Evolutionary conservation across 345 rosid species (phyloP).

Genomic region (Brassica nigra): DNA sequence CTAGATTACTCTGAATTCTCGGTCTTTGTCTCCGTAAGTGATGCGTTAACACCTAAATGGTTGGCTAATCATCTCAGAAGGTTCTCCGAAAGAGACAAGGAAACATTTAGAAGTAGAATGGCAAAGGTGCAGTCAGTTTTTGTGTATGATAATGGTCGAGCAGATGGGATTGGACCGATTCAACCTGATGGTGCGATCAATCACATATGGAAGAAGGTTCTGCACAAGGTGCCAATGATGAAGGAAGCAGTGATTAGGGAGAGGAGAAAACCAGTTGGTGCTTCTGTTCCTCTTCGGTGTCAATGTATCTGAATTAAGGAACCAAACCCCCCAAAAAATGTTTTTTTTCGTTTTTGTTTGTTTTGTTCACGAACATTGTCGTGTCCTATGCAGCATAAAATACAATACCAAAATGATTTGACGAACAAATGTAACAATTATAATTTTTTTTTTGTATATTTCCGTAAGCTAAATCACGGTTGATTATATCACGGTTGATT

Average conservation of each 20-base stretch:
- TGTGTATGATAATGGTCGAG: constrained; percentile 64
- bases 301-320: constrained; percentile 61
- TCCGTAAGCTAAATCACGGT: no score
- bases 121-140: constrained; percentile 62
- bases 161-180: constrained; percentile 71
- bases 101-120: constrained; percentile 57
- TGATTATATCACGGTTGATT: no score
- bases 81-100: constrained; percentile 55
- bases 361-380: constrained; percentile 2
- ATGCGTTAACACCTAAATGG: constrained; percentile 80
- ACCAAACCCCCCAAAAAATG: not conserved
- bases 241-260: constrained; percentile 73
- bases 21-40: constrained; percentile 64
- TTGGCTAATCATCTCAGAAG: constrained; percentile 61
- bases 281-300: constrained; percentile 70
- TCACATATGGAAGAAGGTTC: constrained; percentile 82
- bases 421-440: not conserved
- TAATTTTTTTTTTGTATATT: no score
- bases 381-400: constrained; percentile 1
- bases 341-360: not conserved
- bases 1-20: constrained; percentile 76
- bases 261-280: constrained; percentile 71
- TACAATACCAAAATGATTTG: not conserved
- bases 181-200: constrained; percentile 80
- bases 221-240: constrained; percentile 70